phyloP scores from a whole-genome alignment of 2,329 filamentous ascomycete genomes.

The Aureobasidium sp. region DNA sequence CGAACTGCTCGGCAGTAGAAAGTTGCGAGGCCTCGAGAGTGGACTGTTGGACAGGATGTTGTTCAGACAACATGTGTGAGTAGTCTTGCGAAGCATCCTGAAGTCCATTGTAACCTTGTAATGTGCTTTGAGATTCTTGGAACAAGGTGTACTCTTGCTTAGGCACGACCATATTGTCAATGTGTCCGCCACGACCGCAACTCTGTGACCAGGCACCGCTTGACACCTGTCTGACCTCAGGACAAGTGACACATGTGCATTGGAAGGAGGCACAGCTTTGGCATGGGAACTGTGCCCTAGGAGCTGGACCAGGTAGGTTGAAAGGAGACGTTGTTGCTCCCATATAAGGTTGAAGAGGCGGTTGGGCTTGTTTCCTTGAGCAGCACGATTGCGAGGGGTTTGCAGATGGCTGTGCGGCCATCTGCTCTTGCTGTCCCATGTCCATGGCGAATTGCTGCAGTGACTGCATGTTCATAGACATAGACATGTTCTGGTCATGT shows the following conservation, averaged over 20 bases:
- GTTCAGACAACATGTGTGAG: background rate
- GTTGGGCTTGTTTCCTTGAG: background rate
- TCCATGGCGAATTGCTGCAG: background rate
- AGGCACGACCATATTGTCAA: background rate
- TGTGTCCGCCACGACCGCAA: conserved; percentile 17
- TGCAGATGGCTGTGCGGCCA: conserved; percentile 6
- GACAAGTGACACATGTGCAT: conserved; percentile 16
- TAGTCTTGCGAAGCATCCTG: background rate
- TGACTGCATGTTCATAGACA: background rate
- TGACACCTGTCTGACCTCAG: conserved; percentile 16
- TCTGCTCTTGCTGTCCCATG: background rate
- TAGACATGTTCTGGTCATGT: background rate
- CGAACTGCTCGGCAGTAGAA: background rate
- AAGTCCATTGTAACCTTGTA: background rate
- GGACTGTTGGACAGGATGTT: background rate
- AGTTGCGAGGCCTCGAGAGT: background rate
- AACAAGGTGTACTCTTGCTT: background rate
- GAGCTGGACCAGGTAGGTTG: conserved; percentile 1
- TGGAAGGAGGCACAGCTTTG: conserved; percentile 15
- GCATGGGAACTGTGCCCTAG: conserved; percentile 16
- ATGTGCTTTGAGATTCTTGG: background rate
- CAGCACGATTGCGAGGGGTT: conserved; percentile 16
- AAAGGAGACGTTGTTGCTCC: background rate
- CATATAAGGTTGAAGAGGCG: background rate
- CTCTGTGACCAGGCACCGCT: conserved; percentile 16